A percentile compares a stretch with the other conserved stretches of the same genome.
These are phyloP conservation scores for Quercus phellos DNA, from an alignment of 331 rosid species.

Conservation along the genomic window DNA sequence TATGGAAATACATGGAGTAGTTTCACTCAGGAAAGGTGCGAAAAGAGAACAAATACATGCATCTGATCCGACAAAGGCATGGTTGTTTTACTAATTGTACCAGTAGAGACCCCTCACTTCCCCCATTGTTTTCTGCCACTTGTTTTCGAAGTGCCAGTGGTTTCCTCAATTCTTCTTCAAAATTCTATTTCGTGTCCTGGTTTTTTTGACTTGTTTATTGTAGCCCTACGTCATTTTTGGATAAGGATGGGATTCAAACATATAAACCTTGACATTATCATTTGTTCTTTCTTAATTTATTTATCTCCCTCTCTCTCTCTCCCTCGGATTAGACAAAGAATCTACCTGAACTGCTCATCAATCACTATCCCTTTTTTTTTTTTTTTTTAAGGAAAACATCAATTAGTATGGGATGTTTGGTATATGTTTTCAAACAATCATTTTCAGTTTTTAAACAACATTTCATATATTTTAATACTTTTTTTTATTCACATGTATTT, in stretches of 20 bases:
- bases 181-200: no score
- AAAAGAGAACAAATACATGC: no score
- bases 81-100: neutral
- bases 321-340: neutral
- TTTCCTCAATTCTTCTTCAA: neutral
- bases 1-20: no score
- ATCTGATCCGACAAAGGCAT: no score
- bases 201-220: no score
- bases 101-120: neutral
- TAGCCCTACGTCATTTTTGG: neutral
- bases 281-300: neutral
- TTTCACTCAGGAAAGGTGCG: no score
- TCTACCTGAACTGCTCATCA: neutral
- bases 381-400: no score
- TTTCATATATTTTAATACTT: no score
- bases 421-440: no score
- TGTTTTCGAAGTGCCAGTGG: neutral
- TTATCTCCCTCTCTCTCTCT: neutral
- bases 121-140: constrained; percentile 11
- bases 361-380: neutral
- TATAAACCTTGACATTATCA: neutral
- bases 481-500: no score
- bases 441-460: no score
- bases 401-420: no score
- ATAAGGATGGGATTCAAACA: neutral